phyloP scores from a whole-genome alignment of 1,284 basidiomycete genomes.

The Athelia psychrophila region DNA sequence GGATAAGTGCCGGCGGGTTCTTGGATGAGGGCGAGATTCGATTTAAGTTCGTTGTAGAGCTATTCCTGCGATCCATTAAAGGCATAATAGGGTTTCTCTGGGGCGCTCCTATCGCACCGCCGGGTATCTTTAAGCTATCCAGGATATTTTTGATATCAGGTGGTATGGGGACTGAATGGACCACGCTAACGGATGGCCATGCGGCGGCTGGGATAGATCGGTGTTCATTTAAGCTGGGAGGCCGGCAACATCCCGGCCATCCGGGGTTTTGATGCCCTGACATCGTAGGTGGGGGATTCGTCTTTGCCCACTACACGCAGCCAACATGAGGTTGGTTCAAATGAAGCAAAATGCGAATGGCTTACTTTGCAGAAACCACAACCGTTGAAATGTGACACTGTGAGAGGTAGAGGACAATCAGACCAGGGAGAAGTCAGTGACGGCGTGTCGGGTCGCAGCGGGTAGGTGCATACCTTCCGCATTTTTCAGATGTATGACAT shows the following conservation, averaged over 20 bases:
- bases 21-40: conserved; percentile 20
- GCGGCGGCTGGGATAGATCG: conserved; percentile 67
- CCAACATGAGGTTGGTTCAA: background rate
- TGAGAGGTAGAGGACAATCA: conserved; percentile 8
- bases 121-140: conserved; percentile 41
- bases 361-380: conserved; percentile 83
- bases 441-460: background rate
- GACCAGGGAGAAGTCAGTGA: background rate
- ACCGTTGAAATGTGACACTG: conserved; percentile 78
- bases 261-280: conserved; percentile 64
- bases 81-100: conserved; percentile 28
- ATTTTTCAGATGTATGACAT: conserved; percentile 75
- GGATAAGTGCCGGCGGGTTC: conserved; percentile 29
- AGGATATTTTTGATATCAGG: conserved; percentile 63
- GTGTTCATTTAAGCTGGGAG: conserved; percentile 57
- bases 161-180: conserved; percentile 69
- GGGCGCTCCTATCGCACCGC: conserved; percentile 19
- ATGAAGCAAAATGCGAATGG: conserved; percentile 3
- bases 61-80: conserved; percentile 47
- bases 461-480: conserved; percentile 62
- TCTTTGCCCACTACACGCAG: conserved; percentile 59
- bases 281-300: conserved; percentile 48
- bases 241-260: conserved; percentile 82
- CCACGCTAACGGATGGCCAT: conserved; percentile 72
- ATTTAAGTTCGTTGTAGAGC: conserved; percentile 34